Percentiles rank a stretch among this genome's conserved stretches.
Evolutionary conservation across 768 basidiomycete genomes (phyloP).

Genomic region (Fomitopsis pulvina): DNA sequence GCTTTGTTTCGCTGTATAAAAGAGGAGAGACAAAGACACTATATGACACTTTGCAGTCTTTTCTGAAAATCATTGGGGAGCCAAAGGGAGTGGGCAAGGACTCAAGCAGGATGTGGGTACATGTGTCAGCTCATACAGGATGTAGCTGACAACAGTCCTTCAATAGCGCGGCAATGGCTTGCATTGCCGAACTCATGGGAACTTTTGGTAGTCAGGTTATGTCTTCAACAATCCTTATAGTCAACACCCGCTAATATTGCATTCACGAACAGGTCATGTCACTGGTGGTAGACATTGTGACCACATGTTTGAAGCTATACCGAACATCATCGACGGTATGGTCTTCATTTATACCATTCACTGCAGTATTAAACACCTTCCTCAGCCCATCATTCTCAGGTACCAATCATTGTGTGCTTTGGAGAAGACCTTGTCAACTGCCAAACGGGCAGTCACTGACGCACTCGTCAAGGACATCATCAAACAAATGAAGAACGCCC

Average conservation of each 20-base stretch:
- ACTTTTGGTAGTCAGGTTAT: slow-evolving; percentile 74
- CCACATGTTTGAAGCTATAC: slow-evolving; percentile 57
- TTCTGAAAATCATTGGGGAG: slow-evolving; percentile 73
- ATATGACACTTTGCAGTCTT: slow-evolving; percentile 78
- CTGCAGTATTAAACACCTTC: background rate
- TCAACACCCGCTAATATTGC: background rate
- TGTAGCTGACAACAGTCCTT: too few species aligned
- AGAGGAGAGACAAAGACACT: slow-evolving; percentile 78
- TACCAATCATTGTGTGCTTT: slow-evolving; percentile 75
- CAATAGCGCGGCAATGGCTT: slow-evolving; percentile 75
- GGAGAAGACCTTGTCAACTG: slow-evolving; percentile 71
- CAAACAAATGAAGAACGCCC: slow-evolving; percentile 70
- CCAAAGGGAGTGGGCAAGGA: slow-evolving; percentile 61
- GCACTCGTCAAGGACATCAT: slow-evolving; percentile 69
- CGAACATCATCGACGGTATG: slow-evolving; percentile 66
- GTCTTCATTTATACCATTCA: slow-evolving; percentile 1
- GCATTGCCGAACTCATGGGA: slow-evolving; percentile 85
- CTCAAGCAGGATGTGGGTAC: slow-evolving; percentile 55
- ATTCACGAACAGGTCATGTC: slow-evolving; percentile 82
- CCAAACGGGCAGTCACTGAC: slow-evolving; percentile 82
- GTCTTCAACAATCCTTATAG: background rate
- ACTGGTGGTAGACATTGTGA: slow-evolving; percentile 79
- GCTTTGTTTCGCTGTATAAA: slow-evolving; percentile 65
- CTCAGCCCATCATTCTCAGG: slow-evolving; percentile 66
- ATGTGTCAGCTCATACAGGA: slow-evolving; percentile 2